Conservation (phyloP, 108 stramenopile species). For the Fragilariopsis cylindrus region DNA sequence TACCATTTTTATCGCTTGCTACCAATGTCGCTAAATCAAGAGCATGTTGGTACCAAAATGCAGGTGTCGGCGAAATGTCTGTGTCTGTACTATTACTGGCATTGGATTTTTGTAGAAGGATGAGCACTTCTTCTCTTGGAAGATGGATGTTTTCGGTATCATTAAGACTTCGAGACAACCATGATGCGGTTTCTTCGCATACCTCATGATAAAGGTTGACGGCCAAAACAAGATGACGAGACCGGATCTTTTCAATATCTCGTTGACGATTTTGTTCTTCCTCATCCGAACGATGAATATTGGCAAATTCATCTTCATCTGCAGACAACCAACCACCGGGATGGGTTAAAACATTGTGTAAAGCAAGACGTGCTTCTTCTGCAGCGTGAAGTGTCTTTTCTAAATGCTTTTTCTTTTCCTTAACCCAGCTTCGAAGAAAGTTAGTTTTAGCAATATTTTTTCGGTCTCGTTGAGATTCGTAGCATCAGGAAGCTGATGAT, state of each 20-base stretch:
- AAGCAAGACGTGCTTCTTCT: constrained; percentile 41
- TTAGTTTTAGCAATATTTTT: constrained; percentile 42
- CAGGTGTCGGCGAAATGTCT: constrained; percentile 47
- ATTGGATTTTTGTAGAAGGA: constrained; percentile 36
- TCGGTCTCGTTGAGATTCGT: constrained; percentile 35
- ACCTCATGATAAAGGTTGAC: constrained; percentile 64
- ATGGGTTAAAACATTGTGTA: constrained; percentile 57
- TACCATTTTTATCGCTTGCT: constrained; percentile 59
- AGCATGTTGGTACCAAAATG: constrained; percentile 63
- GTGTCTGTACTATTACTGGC: constrained; percentile 13
- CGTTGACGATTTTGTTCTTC: constrained; percentile 36
- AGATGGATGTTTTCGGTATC: constrained; percentile 32
- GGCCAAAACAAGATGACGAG: constrained; percentile 46
- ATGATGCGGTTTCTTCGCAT: constrained; percentile 68
- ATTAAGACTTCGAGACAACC: constrained; percentile 59
- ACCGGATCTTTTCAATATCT: constrained; percentile 51
- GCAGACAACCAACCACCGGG: constrained; percentile 70
- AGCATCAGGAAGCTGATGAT: neutral
- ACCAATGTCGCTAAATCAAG: constrained; percentile 56
- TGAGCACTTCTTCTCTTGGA: constrained; percentile 33
- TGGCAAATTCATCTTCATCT: constrained; percentile 40
- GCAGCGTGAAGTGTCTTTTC: constrained; percentile 51
- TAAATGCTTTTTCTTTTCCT: constrained; percentile 38
- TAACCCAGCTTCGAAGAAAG: constrained; percentile 24
- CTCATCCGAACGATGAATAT: neutral